Base-by-base conservation (phyloP, 1,139 yeast species). In the Yamadazyma mexicana region DNA sequence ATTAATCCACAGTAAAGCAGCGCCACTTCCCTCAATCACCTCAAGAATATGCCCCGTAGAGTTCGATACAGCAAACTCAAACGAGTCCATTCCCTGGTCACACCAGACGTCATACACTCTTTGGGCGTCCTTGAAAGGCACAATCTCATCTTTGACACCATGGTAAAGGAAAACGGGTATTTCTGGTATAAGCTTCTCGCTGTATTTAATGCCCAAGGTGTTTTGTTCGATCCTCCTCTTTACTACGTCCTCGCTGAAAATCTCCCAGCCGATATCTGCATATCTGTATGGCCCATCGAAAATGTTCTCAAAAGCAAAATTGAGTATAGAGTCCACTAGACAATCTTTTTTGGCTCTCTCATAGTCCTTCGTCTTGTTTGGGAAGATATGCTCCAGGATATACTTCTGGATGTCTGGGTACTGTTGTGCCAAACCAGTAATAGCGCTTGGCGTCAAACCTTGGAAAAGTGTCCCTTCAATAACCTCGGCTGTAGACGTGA, bases 141-240 rank as follows among this genome's bases (percentile, higher is more conserved):
- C 62, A 28, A 66, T 50, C 17, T 54, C 56, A 44, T 66, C 73
- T 5, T 48, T 37, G 11, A 46, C 32, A 0, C 68, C 68, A 41
- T 66, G 72, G 48, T 56, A 66, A 4, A 66, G 49, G 38, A 65
- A 65, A 2, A 67, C 30, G 1, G 72, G 72, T 6, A 64, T 53
- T 28, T 59, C 48, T 1, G 72, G 72, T 9, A 34, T 44, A 3
- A 49, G 42, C 16, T 43, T 43, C 34, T 51, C 41, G 7, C 52
- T 25, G 16, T 24, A n/a, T 14, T 40, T 26, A 16, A 50, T 37
- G 5, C 49, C 50, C 27, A 58, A 44, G 11, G 60, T 56, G 38
- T 57, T 57, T 9, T 49, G 43, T 12, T 35, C 39, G 11, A 60
- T 22, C 17, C 58, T 39, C 1, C 47, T 37, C 6, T 17, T 16